Conservation (phyloP, 2,329 filamentous ascomycete species). For the Trichophyton verrucosum region DNA sequence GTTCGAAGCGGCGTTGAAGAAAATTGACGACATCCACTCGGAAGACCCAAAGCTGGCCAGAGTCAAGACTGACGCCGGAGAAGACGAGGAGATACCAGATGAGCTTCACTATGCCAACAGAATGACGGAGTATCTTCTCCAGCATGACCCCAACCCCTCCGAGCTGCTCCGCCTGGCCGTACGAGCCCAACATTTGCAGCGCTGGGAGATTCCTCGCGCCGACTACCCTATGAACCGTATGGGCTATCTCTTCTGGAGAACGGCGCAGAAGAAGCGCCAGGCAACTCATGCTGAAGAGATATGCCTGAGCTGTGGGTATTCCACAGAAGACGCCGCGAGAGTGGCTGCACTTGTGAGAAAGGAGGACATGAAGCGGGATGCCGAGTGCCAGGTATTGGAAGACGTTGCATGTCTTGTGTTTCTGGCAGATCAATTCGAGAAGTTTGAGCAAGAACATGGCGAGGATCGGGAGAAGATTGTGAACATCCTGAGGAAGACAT, state of each 20-base stretch:
- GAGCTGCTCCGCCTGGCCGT: constrained; percentile 61
- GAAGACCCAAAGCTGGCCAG: constrained; percentile 50
- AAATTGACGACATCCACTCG: constrained; percentile 63
- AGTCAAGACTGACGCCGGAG: constrained; percentile 20
- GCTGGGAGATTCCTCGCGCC: constrained; percentile 69
- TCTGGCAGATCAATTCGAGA: constrained; percentile 73
- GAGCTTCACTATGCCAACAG: constrained; percentile 72
- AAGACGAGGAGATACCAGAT: constrained; percentile 46
- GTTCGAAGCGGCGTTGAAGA: constrained; percentile 41
- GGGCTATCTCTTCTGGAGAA: constrained; percentile 72
- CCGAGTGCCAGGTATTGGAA: constrained; percentile 58
- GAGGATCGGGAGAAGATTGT: constrained; percentile 64
- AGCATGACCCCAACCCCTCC: constrained; percentile 49
- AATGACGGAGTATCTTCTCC: constrained; percentile 61
- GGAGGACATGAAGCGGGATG: constrained; percentile 48
- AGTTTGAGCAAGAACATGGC: constrained; percentile 54
- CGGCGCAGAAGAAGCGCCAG: constrained; percentile 60
- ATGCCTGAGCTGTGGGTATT: constrained; percentile 41
- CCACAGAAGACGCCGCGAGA: constrained; percentile 43
- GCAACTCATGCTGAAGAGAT: constrained; percentile 47
- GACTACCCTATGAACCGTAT: constrained; percentile 61
- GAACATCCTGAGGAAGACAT: constrained; percentile 58
- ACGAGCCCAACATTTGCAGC: constrained; percentile 70
- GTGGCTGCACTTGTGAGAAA: constrained; percentile 66
- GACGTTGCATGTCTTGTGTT: constrained; percentile 82